Conservation (phyloP, 192 early-diverging fungal species). For the Coemansia reversa region DNA sequence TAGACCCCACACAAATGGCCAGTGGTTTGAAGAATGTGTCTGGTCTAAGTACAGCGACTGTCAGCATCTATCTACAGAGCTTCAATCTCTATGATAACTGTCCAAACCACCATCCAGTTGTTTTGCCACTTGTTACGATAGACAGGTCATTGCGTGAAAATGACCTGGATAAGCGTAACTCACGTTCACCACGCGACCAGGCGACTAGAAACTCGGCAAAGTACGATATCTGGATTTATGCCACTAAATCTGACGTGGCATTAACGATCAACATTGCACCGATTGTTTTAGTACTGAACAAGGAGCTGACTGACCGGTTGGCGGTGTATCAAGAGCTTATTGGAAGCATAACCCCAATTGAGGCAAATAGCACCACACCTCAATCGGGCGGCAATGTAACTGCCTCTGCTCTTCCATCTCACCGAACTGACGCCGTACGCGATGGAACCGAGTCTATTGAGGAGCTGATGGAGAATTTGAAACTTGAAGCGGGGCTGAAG, state of each 20-base stretch:
- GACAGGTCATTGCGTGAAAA: constrained; percentile 23
- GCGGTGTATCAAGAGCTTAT: constrained; percentile 29
- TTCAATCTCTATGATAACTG: constrained; percentile 48
- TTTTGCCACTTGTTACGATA: constrained; percentile 29
- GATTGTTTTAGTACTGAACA: constrained; percentile 31
- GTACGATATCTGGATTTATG: constrained; percentile 45
- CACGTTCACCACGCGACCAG: constrained; percentile 1
- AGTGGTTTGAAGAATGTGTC: neutral
- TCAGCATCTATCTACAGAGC: constrained; percentile 35
- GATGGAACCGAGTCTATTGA: constrained; percentile 45
- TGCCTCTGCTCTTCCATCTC: neutral
- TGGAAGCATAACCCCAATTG: constrained; percentile 8
- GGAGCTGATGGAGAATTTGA: constrained; percentile 43
- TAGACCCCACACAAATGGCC: neutral
- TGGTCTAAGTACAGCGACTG: constrained; percentile 12
- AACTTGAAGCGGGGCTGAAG: constrained; percentile 24
- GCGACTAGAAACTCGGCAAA: constrained; percentile 6
- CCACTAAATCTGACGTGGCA: constrained; percentile 20
- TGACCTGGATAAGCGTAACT: neutral
- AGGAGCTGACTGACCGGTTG: constrained; percentile 44
- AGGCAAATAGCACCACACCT: neutral
- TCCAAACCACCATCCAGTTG: constrained; percentile 37
- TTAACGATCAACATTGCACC: constrained; percentile 45
- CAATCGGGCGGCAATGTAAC: neutral
- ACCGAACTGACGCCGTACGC: neutral